Conservation (phyloP, 1,284 basidiomycete genomes). For the Puccinia triticina region DNA sequence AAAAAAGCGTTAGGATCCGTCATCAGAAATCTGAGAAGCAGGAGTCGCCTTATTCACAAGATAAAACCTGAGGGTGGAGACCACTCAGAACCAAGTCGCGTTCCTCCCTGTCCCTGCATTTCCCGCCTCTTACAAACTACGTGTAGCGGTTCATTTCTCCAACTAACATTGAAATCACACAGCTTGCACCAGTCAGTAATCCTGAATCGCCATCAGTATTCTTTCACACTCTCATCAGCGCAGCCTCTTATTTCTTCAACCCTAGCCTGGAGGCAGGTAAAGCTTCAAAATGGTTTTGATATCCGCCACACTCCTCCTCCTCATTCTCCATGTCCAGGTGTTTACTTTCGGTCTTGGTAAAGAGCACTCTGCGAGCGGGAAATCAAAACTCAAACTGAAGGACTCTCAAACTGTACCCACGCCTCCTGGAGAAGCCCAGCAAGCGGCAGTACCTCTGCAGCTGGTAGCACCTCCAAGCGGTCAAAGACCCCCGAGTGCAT, state of each 20-base stretch:
- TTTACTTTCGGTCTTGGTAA: background rate
- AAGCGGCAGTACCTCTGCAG: background rate
- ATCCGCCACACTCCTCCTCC: background rate
- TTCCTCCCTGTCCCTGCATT: background rate
- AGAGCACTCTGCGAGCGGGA: background rate
- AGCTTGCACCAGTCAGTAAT: too few relatives aligned
- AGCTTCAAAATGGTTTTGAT: background rate
- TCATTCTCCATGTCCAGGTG: conserved; percentile 7
- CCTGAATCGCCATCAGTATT: background rate
- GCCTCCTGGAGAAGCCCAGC: background rate
- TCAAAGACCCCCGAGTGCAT: background rate
- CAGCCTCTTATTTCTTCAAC: background rate
- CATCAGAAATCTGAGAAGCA: background rate
- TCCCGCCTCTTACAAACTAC: background rate
- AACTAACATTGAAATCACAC: too few relatives aligned
- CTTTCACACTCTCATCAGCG: background rate
- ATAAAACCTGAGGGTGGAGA: background rate
- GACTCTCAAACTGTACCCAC: background rate
- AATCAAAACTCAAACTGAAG: background rate
- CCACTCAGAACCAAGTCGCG: background rate
- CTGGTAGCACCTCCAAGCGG: background rate
- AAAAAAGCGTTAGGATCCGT: background rate
- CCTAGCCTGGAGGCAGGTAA: background rate
- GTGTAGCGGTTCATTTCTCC: background rate
- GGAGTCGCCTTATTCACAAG: background rate